These are phyloP conservation scores for Diospyros kaki DNA, from an alignment of 148 eudicot species.

Conservation along the genomic window DNA sequence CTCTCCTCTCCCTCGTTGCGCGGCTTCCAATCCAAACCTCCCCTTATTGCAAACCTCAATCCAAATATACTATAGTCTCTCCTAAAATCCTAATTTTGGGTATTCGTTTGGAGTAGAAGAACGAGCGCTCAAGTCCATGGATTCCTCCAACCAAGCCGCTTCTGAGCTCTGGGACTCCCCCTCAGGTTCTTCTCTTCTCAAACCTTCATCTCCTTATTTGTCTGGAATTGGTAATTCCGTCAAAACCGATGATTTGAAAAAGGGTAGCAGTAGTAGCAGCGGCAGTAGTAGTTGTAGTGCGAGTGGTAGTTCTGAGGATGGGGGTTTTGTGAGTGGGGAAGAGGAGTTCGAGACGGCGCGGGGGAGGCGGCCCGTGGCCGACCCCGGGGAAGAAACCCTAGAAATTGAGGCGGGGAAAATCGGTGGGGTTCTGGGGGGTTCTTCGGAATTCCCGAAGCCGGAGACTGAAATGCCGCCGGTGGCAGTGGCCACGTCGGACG, in stretches of 20 bases:
- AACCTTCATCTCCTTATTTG: not conserved
- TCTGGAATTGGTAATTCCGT: constrained; percentile 7
- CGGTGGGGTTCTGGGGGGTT: constrained; percentile 20
- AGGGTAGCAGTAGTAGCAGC: constrained; percentile 12
- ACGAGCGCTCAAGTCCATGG: constrained; percentile 20
- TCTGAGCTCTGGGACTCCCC: not conserved
- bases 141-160: constrained; percentile 18
- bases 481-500: constrained; percentile 33
- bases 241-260: not conserved
- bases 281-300: constrained; percentile 18
- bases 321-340: constrained; percentile 45
- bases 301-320: constrained; percentile 26
- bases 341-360: constrained; percentile 40
- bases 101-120: not conserved
- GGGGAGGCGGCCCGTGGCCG: constrained; percentile 23
- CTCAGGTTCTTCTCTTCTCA: constrained; percentile 18
- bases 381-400: constrained; percentile 23
- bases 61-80: not conserved
- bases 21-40: not conserved
- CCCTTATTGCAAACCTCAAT: not conserved
- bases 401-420: constrained; percentile 16
- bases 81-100: not conserved
- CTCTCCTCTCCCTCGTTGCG: not conserved
- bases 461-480: constrained; percentile 28
- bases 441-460: constrained; percentile 14